A percentile compares a stretch with the other conserved stretches of the same genome.
Conservation (phyloP, 1,284 basidiomycete genomes). For the Coriolopsis trogii region DNA sequence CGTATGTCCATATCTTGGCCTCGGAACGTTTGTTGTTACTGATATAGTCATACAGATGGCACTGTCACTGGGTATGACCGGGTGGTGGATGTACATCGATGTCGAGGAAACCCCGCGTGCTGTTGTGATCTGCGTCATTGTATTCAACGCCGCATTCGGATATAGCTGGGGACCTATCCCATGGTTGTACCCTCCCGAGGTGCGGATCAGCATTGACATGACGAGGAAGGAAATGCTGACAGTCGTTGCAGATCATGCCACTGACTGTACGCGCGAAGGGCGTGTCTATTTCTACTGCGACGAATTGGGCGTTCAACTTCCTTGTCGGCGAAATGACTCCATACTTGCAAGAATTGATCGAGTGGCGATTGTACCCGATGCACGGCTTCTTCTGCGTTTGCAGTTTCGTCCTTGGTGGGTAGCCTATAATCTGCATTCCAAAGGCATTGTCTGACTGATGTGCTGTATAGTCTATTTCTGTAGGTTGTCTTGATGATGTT, state of each 20-base stretch:
- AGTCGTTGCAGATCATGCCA: conserved; percentile 80
- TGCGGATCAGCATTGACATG: conserved; percentile 30
- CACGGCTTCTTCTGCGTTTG: conserved; percentile 93
- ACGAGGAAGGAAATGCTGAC: background rate
- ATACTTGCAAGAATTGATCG: conserved; percentile 85
- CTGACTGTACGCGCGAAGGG: conserved; percentile 91
- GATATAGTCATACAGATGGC: conserved; percentile 63
- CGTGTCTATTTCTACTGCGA: conserved; percentile 89
- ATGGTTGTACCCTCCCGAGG: conserved; percentile 88
- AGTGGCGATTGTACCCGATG: conserved; percentile 95
- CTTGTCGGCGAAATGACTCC: conserved; percentile 91
- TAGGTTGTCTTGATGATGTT: conserved; percentile 36
- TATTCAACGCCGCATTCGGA: conserved; percentile 95
- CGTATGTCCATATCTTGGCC: conserved; percentile 45
- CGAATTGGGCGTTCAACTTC: conserved; percentile 87
- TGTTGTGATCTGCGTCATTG: conserved; percentile 89
- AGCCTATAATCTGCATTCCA: background rate
- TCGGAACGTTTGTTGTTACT: background rate
- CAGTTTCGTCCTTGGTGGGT: conserved; percentile 80
- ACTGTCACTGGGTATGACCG: conserved; percentile 74
- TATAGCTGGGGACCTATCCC: conserved; percentile 52
- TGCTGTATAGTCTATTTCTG: conserved; percentile 67
- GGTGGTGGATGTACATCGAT: conserved; percentile 94
- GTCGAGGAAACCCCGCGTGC: conserved; percentile 84
- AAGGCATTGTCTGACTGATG: conserved; percentile 21